Base-by-base conservation (phyloP, 306 rosid genomes). In the Rubus parviflorus region DNA sequence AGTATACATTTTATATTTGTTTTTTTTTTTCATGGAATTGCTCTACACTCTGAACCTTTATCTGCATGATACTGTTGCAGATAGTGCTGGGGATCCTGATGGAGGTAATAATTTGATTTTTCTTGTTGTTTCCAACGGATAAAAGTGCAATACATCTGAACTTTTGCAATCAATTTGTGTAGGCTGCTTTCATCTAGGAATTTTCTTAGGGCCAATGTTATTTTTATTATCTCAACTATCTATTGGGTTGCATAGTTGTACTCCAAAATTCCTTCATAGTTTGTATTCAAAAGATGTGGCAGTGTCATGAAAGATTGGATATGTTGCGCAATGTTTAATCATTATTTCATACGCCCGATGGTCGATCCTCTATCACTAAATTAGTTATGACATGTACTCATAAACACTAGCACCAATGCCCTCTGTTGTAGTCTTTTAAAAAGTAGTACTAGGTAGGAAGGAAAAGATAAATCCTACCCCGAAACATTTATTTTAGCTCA, bases 81-180 rank as follows among this genome's bases (percentile, higher is more conserved):
- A 82, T 81, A 82, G 72, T 40, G 84, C 77, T 85, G 77, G 75
- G 77, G 93, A 92, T 82, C 92, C 92, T 57, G 98, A 94, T 82
- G 95, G 83, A 88, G 98, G 98, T 94, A 79, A 88, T 78, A 43
- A 75, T 68, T 54, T 56, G 45, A 51, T 67, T 68, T 81, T 54
- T 46, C 45, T 4, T 63, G 47, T 23, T 53, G 13, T 72, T 76
- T 71, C 41, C 45, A 22, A 77, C 60, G 49, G 25, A 14, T 42
- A 22, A 4, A 70, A 69, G 38, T n/a, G 54, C 53, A 22, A 13
- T 73, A 73, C 8, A 22, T 57, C 15, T 17, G 45, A 54, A 72
- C 8, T 12, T 53, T 13, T 54, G 14, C 12, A 30, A 38, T 37
- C 11, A 38, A 3, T 52, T 37, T 38, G 12, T 19, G 23, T 20